These are phyloP conservation scores for Pseudogymnoascus sp. DNA, from an alignment of 2,329 filamentous ascomycete genomes.

Conservation along the genomic window DNA sequence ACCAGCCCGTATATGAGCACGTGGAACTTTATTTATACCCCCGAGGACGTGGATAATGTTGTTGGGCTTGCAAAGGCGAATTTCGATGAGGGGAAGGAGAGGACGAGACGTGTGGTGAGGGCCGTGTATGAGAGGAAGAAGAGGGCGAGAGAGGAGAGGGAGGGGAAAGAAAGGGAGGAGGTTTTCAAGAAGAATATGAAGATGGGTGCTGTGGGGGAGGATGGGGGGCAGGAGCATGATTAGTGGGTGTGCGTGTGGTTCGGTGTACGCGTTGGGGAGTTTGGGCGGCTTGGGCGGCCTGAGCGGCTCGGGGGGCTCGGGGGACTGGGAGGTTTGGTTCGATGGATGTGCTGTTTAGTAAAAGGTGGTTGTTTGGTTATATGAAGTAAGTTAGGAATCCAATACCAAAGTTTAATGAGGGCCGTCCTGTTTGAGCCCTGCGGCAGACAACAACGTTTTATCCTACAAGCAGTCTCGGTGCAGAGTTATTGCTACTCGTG, in stretches of 20 bases:
- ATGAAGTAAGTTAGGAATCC: neutral
- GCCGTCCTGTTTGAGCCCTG: no score
- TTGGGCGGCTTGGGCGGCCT: neutral
- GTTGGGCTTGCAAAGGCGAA: constrained; percentile 78
- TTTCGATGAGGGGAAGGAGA: constrained; percentile 71
- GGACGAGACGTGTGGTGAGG: constrained; percentile 68
- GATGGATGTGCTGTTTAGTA: neutral
- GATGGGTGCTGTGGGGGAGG: constrained; percentile 43
- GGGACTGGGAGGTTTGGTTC: neutral
- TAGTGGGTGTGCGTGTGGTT: constrained; percentile 24
- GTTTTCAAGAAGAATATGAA: constrained; percentile 40
- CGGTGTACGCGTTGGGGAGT: neutral
- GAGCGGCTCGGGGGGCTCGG: neutral
- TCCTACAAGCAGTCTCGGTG: no score
- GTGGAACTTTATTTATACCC: constrained; percentile 97
- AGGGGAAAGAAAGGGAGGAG: constrained; percentile 33
- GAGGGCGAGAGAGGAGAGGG: constrained; percentile 49
- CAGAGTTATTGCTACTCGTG: no score
- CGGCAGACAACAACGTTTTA: no score
- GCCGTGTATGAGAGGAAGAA: constrained; percentile 94
- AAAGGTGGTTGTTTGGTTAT: neutral
- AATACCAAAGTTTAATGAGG: neutral
- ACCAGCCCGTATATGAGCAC: constrained; percentile 82
- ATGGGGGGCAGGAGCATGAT: constrained; percentile 43
- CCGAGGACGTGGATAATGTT: constrained; percentile 79